Conservation (phyloP, 495 filamentous ascomycete genomes). For the Talaromyces borbonicus region DNA sequence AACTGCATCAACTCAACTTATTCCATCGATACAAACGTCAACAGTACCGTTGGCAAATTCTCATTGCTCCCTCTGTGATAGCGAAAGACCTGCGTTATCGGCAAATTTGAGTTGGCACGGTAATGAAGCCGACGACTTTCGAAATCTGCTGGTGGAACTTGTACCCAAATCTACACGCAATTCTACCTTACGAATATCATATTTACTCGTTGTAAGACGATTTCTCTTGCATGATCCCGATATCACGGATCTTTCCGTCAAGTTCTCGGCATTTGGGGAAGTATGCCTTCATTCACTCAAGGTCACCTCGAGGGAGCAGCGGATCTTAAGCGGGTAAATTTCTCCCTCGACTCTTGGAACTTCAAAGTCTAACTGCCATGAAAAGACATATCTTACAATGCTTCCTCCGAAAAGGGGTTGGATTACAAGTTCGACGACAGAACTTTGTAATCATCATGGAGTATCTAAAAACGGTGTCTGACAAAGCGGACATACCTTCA, state of each 20-base stretch:
- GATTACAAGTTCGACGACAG: slow-evolving; percentile 35
- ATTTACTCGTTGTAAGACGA: slow-evolving; percentile 62
- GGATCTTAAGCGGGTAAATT: slow-evolving; percentile 63
- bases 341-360: neutral
- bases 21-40: neutral
- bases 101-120: slow-evolving; percentile 14
- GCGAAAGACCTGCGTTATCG: slow-evolving; percentile 13
- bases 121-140: slow-evolving; percentile 32
- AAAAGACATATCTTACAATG: slow-evolving; percentile 51
- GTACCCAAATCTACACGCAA: slow-evolving; percentile 48
- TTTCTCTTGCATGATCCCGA: slow-evolving; percentile 53
- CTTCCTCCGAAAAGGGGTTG: slow-evolving; percentile 49
- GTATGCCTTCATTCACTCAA: slow-evolving; percentile 72
- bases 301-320: slow-evolving; percentile 77
- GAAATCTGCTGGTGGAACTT: slow-evolving; percentile 46
- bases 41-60: neutral
- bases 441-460: slow-evolving; percentile 62
- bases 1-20: slow-evolving; percentile 8
- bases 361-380: slow-evolving; percentile 19
- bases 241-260: slow-evolving; percentile 51
- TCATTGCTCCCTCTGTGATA: slow-evolving; percentile 30
- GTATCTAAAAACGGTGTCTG: slow-evolving; percentile 59
- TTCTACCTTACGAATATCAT: slow-evolving; percentile 53
- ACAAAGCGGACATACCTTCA: slow-evolving; percentile 48
- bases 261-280: slow-evolving; percentile 55